These are phyloP conservation scores for Russula foetens DNA, from an alignment of 768 basidiomycete genomes.

Conservation along the genomic window DNA sequence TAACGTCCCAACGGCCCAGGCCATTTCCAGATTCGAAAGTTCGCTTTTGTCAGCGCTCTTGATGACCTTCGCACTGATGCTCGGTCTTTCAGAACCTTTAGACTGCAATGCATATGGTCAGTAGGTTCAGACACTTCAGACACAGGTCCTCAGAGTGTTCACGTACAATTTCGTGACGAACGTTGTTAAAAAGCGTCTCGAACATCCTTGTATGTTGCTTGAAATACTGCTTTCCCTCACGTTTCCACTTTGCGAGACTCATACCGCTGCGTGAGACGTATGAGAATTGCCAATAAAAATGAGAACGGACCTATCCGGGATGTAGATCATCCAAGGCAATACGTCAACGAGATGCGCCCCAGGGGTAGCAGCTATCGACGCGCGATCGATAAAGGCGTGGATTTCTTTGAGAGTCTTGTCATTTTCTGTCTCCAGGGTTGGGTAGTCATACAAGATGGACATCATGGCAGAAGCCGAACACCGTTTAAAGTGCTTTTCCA, in stretches of 20 bases:
- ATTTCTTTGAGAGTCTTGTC: background rate
- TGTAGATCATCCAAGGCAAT: too few species aligned
- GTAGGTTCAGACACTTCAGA: too few species aligned
- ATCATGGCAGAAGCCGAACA: background rate
- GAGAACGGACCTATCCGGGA: conserved; percentile 14
- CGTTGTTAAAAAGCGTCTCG: conserved; percentile 13
- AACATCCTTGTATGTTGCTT: conserved; percentile 5
- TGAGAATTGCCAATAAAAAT: background rate
- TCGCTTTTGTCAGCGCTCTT: background rate
- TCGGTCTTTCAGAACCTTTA: too few species aligned
- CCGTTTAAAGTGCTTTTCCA: background rate
- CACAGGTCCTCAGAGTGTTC: too few species aligned
- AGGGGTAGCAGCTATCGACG: conserved; percentile 7
- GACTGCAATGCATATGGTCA: too few species aligned
- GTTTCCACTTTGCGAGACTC: conserved; percentile 23
- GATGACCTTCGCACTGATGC: conserved; percentile 3
- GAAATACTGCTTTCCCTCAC: conserved; percentile 15
- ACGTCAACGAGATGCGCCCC: conserved; percentile 20
- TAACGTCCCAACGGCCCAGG: conserved; percentile 10
- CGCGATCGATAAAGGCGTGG: background rate
- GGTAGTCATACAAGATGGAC: too few species aligned
- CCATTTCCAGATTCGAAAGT: conserved; percentile 11
- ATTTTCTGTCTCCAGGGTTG: background rate
- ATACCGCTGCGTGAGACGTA: too few species aligned
- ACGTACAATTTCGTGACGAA: conserved; percentile 13